phyloP scores from a whole-genome alignment of 495 filamentous ascomycete species.

The Cladorrhinum samala region DNA sequence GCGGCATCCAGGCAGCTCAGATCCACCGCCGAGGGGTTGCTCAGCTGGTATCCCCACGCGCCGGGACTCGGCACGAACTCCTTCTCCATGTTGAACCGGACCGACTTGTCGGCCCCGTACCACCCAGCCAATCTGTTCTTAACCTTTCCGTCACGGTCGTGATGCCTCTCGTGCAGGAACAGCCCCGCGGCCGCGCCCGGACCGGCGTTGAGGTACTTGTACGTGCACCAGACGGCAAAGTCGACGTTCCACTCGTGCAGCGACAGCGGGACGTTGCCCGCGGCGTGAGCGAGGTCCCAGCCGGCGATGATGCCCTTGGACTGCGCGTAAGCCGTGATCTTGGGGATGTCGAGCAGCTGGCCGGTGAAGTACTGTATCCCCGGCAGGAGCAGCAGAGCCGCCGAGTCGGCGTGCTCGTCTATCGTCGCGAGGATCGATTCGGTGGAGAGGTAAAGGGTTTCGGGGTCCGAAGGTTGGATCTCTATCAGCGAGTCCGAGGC shows the following conservation, averaged over 20 bases:
- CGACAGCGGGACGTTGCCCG: slow-evolving; percentile 73
- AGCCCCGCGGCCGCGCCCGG: slow-evolving; percentile 77
- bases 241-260: slow-evolving; percentile 95
- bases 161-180: slow-evolving; percentile 75
- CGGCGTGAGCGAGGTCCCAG: slow-evolving; percentile 93
- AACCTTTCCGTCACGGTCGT: slow-evolving; percentile 10
- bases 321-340: slow-evolving; percentile 74
- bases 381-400: slow-evolving; percentile 76
- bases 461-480: slow-evolving; percentile 48
- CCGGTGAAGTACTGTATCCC: slow-evolving; percentile 93
- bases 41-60: slow-evolving; percentile 59
- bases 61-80: slow-evolving; percentile 62
- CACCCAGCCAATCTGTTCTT: slow-evolving; percentile 59
- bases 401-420: slow-evolving; percentile 64
- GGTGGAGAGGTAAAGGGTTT: slow-evolving; percentile 51
- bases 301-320: slow-evolving; percentile 68
- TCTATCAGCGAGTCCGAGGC: slow-evolving; percentile 63
- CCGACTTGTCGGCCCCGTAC: slow-evolving; percentile 74
- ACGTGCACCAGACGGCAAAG: slow-evolving; percentile 89
- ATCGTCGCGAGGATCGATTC: slow-evolving; percentile 69
- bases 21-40: slow-evolving; percentile 59
- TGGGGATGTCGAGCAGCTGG: slow-evolving; percentile 75
- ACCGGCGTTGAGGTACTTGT: slow-evolving; percentile 91
- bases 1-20: slow-evolving; percentile 62
- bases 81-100: slow-evolving; percentile 71